Evolutionary conservation across 1,284 basidiomycete genomes (phyloP), one percentile per base, ranked within the genome.

Genomic region (Malassezia equina): DNA sequence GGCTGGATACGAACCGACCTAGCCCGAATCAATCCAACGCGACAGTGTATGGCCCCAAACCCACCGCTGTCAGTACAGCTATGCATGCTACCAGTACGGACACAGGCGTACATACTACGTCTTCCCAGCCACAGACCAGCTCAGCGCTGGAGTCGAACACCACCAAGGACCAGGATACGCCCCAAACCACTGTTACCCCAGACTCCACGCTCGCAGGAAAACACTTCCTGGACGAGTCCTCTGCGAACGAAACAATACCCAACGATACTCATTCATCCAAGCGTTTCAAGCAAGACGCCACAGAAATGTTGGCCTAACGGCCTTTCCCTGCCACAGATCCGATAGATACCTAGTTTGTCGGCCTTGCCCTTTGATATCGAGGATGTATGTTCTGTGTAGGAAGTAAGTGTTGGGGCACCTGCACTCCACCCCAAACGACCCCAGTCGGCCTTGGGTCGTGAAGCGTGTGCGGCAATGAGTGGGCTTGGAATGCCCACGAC

Each of bases 1-100:
- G 61, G 6, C 60, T 67, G 1, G 63, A 39, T 36, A 39, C 44
- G 11, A 19, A 21, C 7, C 29, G 36, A 8, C n/a, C 5, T 2
- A 42, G 39, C 12, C 51, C 36, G 12, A 13, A 28, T 3, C 23
- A 43, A 21, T n/a, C 23, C 27, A 43, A n/a, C 24, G 15, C 11
- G 6, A 43, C 24, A 8, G 41, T 15, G 1, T 23, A 43, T 28
- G 24, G 2, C 2, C 8, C 41, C 6, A 24, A 12, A 19, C 41
- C 41, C 2, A 11, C 39, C 17, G 12, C 41, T 24, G 41, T 11
- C 12, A 24, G 12, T 7, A 27, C 4, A 21, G 7, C 24, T 19
- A 2, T 28, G 24, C 24, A 1, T 27, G 15, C 11, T 24, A 19
- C 24, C 19, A 9, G 13, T 6, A 12, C 27, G 2, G 13, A n/a